Percentiles rank a stretch among this genome's conserved stretches.
These are phyloP conservation scores for Nadsonia fulvescens DNA, from an alignment of 805 yeast species.

Conservation along the genomic window DNA sequence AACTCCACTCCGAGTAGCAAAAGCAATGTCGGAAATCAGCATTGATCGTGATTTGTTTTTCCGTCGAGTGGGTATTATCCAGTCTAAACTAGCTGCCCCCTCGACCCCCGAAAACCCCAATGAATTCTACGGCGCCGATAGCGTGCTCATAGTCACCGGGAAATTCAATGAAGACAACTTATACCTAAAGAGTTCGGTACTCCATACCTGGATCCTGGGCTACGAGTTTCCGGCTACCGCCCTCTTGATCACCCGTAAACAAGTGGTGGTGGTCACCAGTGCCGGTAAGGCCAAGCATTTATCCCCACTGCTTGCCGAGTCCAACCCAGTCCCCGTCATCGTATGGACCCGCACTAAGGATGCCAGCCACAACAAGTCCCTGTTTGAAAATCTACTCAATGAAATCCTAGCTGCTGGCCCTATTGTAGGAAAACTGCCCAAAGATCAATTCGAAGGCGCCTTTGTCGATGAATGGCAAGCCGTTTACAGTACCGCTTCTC, in stretches of 20 bases:
- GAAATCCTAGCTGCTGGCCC: slow-evolving; percentile 20
- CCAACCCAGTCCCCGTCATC: slow-evolving; percentile 24
- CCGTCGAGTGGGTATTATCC: slow-evolving; percentile 18
- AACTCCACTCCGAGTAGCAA: no score
- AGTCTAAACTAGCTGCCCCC: slow-evolving; percentile 10
- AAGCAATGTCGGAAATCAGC: no score
- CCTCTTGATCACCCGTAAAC: slow-evolving; percentile 41
- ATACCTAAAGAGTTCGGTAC: slow-evolving; percentile 67
- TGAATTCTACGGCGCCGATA: slow-evolving; percentile 26
- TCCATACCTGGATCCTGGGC: slow-evolving; percentile 65
- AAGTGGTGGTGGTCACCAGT: slow-evolving; percentile 52
- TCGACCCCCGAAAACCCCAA: slow-evolving; percentile 12
- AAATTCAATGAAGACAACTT: slow-evolving; percentile 79
- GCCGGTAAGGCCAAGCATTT: slow-evolving; percentile 74
- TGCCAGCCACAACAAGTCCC: slow-evolving; percentile 47
- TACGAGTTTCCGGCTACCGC: slow-evolving; percentile 93
- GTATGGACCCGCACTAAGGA: slow-evolving; percentile 73
- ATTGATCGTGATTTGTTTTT: no score
- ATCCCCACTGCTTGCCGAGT: slow-evolving; percentile 31
- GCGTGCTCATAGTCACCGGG: slow-evolving; percentile 57
- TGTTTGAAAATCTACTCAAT: slow-evolving; percentile 40
- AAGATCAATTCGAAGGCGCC: slow-evolving; percentile 70
- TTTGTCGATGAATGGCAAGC: slow-evolving; percentile 66
- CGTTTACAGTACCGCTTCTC: slow-evolving; percentile 12
- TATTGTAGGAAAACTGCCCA: slow-evolving; percentile 48